A percentile compares a stretch with the other conserved stretches of the same genome.
phyloP scores from a whole-genome alignment of 2,329 filamentous ascomycete genomes.

The Hypoxylon sp. region DNA sequence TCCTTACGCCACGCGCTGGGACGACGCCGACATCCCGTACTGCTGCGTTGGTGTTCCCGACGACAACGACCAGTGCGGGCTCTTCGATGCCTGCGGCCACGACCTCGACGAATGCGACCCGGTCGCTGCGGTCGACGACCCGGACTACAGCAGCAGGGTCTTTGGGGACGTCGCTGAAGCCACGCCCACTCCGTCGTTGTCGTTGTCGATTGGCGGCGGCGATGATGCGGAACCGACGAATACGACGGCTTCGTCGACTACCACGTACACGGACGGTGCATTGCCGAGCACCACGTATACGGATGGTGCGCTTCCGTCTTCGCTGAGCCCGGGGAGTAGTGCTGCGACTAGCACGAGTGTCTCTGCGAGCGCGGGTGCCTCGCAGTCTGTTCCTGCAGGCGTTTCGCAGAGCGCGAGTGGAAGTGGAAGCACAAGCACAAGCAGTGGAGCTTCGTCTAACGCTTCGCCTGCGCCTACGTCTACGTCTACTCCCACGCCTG shows the following conservation, averaged over 20 bases:
- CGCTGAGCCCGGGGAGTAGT: not conserved
- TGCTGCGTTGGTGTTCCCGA: not conserved
- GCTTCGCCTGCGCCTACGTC: not conserved
- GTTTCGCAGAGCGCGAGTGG: not conserved
- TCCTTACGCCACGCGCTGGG: not conserved
- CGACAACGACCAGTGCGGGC: not conserved
- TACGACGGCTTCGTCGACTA: not conserved
- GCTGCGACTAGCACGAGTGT: not conserved
- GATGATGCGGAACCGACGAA: not conserved
- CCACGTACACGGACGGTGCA: too few species aligned
- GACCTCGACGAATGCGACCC: not conserved
- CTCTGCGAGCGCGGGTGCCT: not conserved
- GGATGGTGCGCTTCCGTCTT: not conserved
- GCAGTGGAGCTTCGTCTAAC: not conserved
- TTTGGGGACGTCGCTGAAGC: not conserved
- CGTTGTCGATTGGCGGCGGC: not conserved
- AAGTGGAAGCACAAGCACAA: not conserved
- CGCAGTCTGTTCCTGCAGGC: not conserved
- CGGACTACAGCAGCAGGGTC: not conserved
- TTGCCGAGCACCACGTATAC: not conserved
- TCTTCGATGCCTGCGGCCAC: constrained; percentile 1
- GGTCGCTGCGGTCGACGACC: not conserved
- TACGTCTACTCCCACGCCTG: not conserved
- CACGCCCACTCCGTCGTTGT: not conserved
- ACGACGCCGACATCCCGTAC: not conserved